phyloP scores from a whole-genome alignment of 2,329 filamentous ascomycete genomes.

The Fusarium vanettenii region DNA sequence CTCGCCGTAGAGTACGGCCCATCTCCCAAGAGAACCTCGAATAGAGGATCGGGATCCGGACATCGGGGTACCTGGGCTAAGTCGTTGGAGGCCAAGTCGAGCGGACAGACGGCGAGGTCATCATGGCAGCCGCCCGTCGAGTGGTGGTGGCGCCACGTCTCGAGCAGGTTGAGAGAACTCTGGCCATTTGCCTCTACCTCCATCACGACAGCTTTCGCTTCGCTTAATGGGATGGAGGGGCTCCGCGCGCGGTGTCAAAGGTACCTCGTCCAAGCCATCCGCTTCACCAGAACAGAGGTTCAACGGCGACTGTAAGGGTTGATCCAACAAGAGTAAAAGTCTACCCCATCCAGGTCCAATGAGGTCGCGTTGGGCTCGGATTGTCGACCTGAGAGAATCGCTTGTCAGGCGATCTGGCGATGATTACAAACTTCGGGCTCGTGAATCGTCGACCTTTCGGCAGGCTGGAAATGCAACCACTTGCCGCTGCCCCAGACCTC shows the following conservation, averaged over 20 bases:
- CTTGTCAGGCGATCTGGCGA: slow-evolving; percentile 18
- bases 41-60: slow-evolving; percentile 33
- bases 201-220: slow-evolving; percentile 41
- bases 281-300: slow-evolving; percentile 16
- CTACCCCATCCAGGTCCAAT: slow-evolving; percentile 8
- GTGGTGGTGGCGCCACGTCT: slow-evolving; percentile 37
- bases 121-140: slow-evolving; percentile 36
- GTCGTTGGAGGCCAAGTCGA: slow-evolving; percentile 30
- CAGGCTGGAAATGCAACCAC: slow-evolving; percentile 6
- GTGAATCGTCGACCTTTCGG: neutral
- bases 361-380: slow-evolving; percentile 2
- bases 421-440: slow-evolving; percentile 11
- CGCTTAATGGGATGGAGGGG: slow-evolving; percentile 30
- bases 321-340: neutral
- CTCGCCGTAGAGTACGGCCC: neutral
- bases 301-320: neutral
- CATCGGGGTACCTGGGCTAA: slow-evolving; percentile 38
- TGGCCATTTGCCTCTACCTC: slow-evolving; percentile 41
- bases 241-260: slow-evolving; percentile 37
- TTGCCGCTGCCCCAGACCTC: neutral
- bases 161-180: slow-evolving; percentile 38
- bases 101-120: slow-evolving; percentile 30
- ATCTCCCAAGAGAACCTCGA: slow-evolving; percentile 36
- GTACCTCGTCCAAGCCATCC: slow-evolving; percentile 37
- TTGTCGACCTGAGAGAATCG: neutral